Evolutionary conservation across 2,329 filamentous ascomycete genomes (phyloP).

Genomic region (Trichoderma citrinoviride): DNA sequence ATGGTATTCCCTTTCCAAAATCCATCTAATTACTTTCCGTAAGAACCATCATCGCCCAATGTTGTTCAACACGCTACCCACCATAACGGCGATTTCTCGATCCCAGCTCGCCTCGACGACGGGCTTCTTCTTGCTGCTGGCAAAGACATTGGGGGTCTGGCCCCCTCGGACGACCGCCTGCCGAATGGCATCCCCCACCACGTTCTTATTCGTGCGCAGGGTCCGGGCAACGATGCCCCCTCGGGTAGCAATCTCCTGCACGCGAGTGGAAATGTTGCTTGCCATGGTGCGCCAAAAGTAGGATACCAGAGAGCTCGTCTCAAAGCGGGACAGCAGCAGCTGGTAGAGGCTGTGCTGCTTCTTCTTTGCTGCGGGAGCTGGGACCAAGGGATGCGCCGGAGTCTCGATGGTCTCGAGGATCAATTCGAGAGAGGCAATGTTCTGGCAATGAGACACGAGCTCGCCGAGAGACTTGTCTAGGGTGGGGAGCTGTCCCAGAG

Average conservation of each 20-base stretch:
- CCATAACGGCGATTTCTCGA: slow-evolving; percentile 91
- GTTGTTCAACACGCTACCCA: slow-evolving; percentile 70
- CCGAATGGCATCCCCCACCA: slow-evolving; percentile 71
- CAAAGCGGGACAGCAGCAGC: slow-evolving; percentile 71
- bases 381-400: slow-evolving; percentile 66
- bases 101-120: slow-evolving; percentile 67
- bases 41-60: slow-evolving; percentile 39
- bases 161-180: slow-evolving; percentile 81
- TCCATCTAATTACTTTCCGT: neutral
- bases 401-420: slow-evolving; percentile 68
- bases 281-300: slow-evolving; percentile 95
- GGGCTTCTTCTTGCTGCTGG: slow-evolving; percentile 43
- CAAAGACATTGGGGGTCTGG: slow-evolving; percentile 59
- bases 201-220: slow-evolving; percentile 70
- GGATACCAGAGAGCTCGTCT: slow-evolving; percentile 80
- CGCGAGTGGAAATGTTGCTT: slow-evolving; percentile 68
- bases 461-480: slow-evolving; percentile 81
- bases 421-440: slow-evolving; percentile 81
- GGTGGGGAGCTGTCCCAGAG: slow-evolving; percentile 74
- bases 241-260: slow-evolving; percentile 78
- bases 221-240: slow-evolving; percentile 83
- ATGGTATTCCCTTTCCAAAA: neutral
- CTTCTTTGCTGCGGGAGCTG: slow-evolving; percentile 34
- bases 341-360: slow-evolving; percentile 58
- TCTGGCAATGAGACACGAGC: slow-evolving; percentile 81